Base-by-base conservation (phyloP, 176 grass and related monocot genomes). In the Chrysopogon serrulatus region DNA sequence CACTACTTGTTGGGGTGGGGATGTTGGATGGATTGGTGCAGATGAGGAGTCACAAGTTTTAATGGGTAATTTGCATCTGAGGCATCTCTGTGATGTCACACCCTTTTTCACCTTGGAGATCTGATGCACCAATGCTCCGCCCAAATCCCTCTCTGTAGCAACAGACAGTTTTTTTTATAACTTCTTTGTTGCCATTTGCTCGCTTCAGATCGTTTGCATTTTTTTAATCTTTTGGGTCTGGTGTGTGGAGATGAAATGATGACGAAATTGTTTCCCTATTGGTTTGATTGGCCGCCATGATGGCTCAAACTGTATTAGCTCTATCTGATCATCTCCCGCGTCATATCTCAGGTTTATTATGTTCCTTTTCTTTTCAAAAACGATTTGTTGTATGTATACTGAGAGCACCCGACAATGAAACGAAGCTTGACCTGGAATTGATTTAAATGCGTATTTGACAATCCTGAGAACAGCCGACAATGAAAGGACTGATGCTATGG, bases 1-100 rank as follows among this genome's bases (percentile, higher is more conserved):
- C 51, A 1, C 9, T 57, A 23, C 2, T n/a, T 57, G 51, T 4
- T 54, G 1, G 6, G 5, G 53, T 10, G 53, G 21, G 17, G 0
- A 2, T 49, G 21, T 24, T 35, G 34, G 34, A 35, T 35, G 4
- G 2, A 5, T 35, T 35, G 34, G 34, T 35, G 34, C 34, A 88
- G 33, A 83, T 88, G 74, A 79, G 13, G 86, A 88, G 43, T 30
- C 80, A 79, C 19, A 26, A 79, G 80, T 65, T 35, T 72, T 35
- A 35, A 88, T 88, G 74, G 86, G 74, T 88, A 88, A 83, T 88
- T 88, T 88, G 86, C 80, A 45, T 83, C 86, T 88, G 86, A 88
- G 80, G 6, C 86, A 42, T 86, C 70, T 79, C 66, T 4, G 26
- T 88, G 80, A 83, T 88, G 86, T 79, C 74, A 73, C 73, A 88